Evolutionary conservation across 2,329 filamentous ascomycete genomes (phyloP), one percentile per base, ranked within the genome.

Genomic region (Rhinocladiella similis): DNA sequence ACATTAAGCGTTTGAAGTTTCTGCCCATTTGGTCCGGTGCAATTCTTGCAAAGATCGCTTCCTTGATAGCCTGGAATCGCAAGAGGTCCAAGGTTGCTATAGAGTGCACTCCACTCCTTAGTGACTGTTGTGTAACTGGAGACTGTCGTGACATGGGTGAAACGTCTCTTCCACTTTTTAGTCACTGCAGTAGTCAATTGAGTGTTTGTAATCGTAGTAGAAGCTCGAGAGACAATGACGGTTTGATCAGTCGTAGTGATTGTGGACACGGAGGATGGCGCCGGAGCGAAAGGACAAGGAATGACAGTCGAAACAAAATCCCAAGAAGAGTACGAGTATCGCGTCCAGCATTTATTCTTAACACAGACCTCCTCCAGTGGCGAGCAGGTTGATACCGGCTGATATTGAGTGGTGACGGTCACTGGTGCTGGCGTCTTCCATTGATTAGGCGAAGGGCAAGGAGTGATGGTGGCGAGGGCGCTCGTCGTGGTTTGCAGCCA

Each of bases 91-190:
- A 54, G 18, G n/a, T 48, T 18, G 20, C 49, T 48, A 41, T 48
- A 54, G 5, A n/a, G 14, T 5, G 52, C 52, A 22, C 35, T 48
- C 52, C 52, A 54, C 22, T 54, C 52, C 25, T 54, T 54, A 13
- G 49, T 36, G 9, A 25, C 18, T 5, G 52, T 54, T 25, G 43
- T 48, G 35, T 48, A 48, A 4, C 29, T 33, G 9, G 43, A 46
- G 16, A 27, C 35, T 10, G 51, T 42, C 2, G 19, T 9, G 4
- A 22, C 14, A 14, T 29, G 22, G 10, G 45, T 47, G 12, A 27
- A 25, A n/a, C 10, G 25, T 5, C 29, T 47, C 9, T 16, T 47
- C 19, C 19, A 47, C 12, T 47, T 27, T 16, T 9, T 18, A 5
- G 45, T 22, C 12, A 47, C 45, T 5, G 52, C 27, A 33, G 51